phyloP scores from a whole-genome alignment of 1,284 basidiomycete genomes.

The Tilletia walkeri region DNA sequence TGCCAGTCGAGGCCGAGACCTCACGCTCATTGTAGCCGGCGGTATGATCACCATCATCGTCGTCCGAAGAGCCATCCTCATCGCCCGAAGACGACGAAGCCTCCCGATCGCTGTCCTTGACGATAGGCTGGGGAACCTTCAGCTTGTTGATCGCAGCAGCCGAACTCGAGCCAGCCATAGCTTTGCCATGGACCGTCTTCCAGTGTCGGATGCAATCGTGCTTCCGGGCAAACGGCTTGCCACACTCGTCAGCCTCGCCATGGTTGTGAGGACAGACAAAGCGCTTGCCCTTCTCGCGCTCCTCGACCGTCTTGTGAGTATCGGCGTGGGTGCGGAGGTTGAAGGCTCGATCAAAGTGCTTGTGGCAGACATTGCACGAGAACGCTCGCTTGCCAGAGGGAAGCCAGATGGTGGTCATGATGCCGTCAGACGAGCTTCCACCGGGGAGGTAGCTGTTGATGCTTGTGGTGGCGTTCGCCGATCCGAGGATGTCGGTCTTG shows the following conservation, averaged over 20 bases:
- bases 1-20: slow-evolving; percentile 6
- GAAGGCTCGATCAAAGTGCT: slow-evolving; percentile 45
- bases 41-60: background rate
- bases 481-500: background rate
- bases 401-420: slow-evolving; percentile 13
- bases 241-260: slow-evolving; percentile 25
- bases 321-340: slow-evolving; percentile 45
- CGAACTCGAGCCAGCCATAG: background rate
- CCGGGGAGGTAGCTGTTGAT: background rate
- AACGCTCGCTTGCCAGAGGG: slow-evolving; percentile 33
- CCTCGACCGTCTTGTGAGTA: slow-evolving; percentile 38
- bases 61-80: background rate
- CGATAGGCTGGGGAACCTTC: background rate
- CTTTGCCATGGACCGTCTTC: slow-evolving; percentile 35
- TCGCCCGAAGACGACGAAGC: background rate
- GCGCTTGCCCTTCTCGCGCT: slow-evolving; percentile 36
- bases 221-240: slow-evolving; percentile 45
- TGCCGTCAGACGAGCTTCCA: background rate
- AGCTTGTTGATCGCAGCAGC: slow-evolving; percentile 15
- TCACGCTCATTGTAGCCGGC: background rate
- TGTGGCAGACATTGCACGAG: slow-evolving; percentile 39
- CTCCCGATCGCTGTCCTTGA: background rate
- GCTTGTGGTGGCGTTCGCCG: background rate
- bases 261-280: slow-evolving; percentile 34
- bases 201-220: slow-evolving; percentile 45